Base-by-base conservation (phyloP, 805 yeast species). In the Yueomyces sp. region DNA sequence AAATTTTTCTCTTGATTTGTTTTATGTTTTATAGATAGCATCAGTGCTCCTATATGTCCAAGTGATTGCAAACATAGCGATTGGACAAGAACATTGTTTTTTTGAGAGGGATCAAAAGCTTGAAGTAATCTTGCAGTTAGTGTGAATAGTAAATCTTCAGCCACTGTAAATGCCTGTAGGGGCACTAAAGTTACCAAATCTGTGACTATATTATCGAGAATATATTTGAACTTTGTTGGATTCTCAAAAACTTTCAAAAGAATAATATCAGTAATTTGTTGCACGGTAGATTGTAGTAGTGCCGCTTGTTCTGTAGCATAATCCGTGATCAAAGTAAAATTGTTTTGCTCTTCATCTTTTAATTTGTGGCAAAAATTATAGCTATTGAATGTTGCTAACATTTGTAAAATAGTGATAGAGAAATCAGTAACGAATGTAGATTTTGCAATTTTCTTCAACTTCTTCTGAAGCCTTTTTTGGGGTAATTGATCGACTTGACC, bases 131-230 rank as follows among this genome's bases (percentile, higher is more conserved):
- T 62, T 37, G 63, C 68, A 52, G 72, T 60, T 2, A 79, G 44
- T 1, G 76, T 64, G 5, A 53, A 55, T 5, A 82, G 57, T 12
- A 82, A 49, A 0, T 65, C 49, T 46, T 76, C 83, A 1, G 79
- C 68, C 0, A 74, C 75, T 0, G 85, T 68, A 76, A 81, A 85
- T 44, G 76, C 79, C 0, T 86, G 84, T 6, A 58, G 58, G 2
- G 63, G 57, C 7, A 82, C 52, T 43, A 82, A 56, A 0, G 54
- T 47, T 5, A 76, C 45, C 26, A 83, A 59, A 51, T 85, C 95
- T 38, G 72, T 73, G 1, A 80, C 50, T 30, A 80, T 63, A 26
- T 70, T 51, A 33, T 80, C 86, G 36, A 82, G 51, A 2, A 68
- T 54, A 34, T 59, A 65, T 1, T 69, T 62, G 40, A 51, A 54